phyloP scores from a whole-genome alignment of 306 rosid genomes.

The Prosopis cineraria region DNA sequence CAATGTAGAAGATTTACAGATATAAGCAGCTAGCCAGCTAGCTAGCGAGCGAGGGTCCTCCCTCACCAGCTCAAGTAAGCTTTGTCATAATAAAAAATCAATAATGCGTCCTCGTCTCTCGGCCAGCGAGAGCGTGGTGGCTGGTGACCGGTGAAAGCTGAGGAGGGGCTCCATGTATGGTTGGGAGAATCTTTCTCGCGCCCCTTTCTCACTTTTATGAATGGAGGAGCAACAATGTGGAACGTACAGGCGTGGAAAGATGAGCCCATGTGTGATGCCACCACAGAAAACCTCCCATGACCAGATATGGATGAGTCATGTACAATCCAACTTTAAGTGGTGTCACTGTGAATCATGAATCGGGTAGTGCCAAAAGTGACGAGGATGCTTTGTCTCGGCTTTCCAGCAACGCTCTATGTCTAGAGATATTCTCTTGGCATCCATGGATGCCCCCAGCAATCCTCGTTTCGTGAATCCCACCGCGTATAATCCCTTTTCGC shows the following conservation, averaged over 20 bases:
- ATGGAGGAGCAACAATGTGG: slow-evolving; percentile 29
- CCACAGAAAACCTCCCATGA: slow-evolving; percentile 23
- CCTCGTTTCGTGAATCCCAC: slow-evolving; percentile 93
- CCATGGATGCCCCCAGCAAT: slow-evolving; percentile 78
- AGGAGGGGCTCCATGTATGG: slow-evolving; percentile 25
- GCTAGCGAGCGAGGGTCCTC: slow-evolving; percentile 31
- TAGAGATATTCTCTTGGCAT: slow-evolving; percentile 67
- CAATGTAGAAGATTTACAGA: slow-evolving; percentile 44
- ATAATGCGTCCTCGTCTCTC: slow-evolving; percentile 11
- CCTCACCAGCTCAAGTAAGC: slow-evolving; percentile 6
- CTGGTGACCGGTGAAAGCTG: slow-evolving; percentile 27
- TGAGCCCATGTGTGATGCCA: slow-evolving; percentile 27
- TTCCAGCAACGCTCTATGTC: slow-evolving; percentile 72
- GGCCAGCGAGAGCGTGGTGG: not conserved
- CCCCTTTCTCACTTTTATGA: not conserved
- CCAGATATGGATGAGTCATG: slow-evolving; percentile 24
- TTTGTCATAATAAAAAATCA: slow-evolving; percentile 32
- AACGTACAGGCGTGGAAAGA: not conserved
- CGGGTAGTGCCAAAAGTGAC: slow-evolving; percentile 33
- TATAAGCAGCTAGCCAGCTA: not conserved
- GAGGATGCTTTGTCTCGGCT: slow-evolving; percentile 58
- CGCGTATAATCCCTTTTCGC: slow-evolving; percentile 74
- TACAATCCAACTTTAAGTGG: not conserved
- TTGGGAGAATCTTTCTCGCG: slow-evolving; percentile 22
- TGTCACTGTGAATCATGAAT: slow-evolving; percentile 13